Percentiles rank a stretch among this genome's conserved stretches.
Evolutionary conservation across 1,284 basidiomycete species (phyloP).

Genomic region (Irpex sp.): DNA sequence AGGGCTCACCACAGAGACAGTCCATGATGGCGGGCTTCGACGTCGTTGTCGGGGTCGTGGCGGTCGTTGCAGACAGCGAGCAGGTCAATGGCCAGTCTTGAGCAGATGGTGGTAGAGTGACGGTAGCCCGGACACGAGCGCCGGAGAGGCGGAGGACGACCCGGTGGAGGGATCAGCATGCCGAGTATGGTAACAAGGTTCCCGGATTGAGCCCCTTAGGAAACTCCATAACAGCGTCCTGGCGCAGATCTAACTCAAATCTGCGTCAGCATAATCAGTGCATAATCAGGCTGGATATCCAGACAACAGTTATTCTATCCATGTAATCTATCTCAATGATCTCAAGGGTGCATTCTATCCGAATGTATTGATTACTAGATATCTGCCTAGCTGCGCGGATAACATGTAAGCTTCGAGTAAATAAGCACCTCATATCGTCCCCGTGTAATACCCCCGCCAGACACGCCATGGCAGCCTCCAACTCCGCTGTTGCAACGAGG

Average conservation of each 20-base stretch:
- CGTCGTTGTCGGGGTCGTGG: conserved; percentile 5
- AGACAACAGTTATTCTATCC: not conserved
- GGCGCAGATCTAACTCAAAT: conserved; percentile 2
- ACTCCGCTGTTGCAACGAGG: conserved; percentile 66
- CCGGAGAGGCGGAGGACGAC: conserved; percentile 11
- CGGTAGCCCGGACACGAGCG: conserved; percentile 4
- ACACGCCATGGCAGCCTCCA: conserved; percentile 88
- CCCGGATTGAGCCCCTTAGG: not conserved
- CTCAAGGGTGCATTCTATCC: not conserved
- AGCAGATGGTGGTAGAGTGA: conserved; percentile 15
- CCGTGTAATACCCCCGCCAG: conserved; percentile 70
- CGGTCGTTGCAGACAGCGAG: conserved; percentile 10
- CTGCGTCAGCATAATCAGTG: not conserved
- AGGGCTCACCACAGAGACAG: conserved; percentile 51
- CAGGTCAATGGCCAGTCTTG: conserved; percentile 6
- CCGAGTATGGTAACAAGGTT: not conserved
- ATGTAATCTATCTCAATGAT: not conserved
- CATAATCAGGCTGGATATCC: not conserved
- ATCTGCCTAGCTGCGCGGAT: not conserved
- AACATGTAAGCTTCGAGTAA: not conserved
- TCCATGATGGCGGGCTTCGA: conserved; percentile 39
- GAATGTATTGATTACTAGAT: not conserved
- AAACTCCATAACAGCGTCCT: not conserved
- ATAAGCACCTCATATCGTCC: conserved; percentile 42
- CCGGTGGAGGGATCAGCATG: conserved; percentile 1